phyloP scores from a whole-genome alignment of 208 protist species.

The Crithidia thermophila region DNA sequence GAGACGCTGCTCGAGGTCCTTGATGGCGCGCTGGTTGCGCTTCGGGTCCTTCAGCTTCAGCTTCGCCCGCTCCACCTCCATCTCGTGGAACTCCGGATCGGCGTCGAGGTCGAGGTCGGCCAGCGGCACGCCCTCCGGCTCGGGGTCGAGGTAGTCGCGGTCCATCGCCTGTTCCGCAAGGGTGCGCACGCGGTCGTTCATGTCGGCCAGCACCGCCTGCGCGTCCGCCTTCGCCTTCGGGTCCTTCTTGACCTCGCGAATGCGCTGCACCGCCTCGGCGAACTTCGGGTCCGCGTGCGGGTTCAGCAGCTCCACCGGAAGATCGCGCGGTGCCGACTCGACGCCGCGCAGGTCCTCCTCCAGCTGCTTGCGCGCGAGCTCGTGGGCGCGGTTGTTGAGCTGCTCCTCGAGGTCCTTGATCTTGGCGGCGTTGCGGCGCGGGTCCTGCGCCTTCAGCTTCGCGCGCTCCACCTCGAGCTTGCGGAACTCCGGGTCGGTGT shows the following conservation, averaged over 20 bases:
- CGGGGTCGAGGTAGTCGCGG: slow-evolving; percentile 69
- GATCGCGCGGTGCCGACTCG: slow-evolving; percentile 46
- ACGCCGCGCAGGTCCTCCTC: slow-evolving; percentile 61
- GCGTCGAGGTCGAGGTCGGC: slow-evolving; percentile 46
- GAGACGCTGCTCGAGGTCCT: slow-evolving; percentile 65
- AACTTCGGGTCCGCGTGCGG: slow-evolving; percentile 69
- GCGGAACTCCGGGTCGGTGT: slow-evolving; percentile 68
- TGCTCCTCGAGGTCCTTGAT: slow-evolving; percentile 70
- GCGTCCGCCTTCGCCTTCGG: slow-evolving; percentile 33
- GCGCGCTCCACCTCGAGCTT: slow-evolving; percentile 66
- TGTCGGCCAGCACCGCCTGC: slow-evolving; percentile 41
- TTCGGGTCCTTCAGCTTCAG: slow-evolving; percentile 57
- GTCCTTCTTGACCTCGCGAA: slow-evolving; percentile 49
- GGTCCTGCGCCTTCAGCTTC: slow-evolving; percentile 68
- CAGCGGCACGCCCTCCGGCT: slow-evolving; percentile 73
- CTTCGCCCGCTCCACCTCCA: slow-evolving; percentile 68
- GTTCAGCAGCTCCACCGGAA: slow-evolving; percentile 60
- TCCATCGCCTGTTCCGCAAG: slow-evolving; percentile 49
- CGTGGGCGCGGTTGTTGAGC: slow-evolving; percentile 67
- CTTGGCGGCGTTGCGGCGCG: slow-evolving; percentile 44
- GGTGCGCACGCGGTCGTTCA: slow-evolving; percentile 59
- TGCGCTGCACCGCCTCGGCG: slow-evolving; percentile 40
- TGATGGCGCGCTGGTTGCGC: slow-evolving; percentile 47
- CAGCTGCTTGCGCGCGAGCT: slow-evolving; percentile 66
- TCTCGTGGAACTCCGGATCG: slow-evolving; percentile 52